Evolutionary conservation across 805 yeast species (phyloP), one percentile per base, ranked within the genome.

Genomic region (Zygosaccharomyces bailii): DNA sequence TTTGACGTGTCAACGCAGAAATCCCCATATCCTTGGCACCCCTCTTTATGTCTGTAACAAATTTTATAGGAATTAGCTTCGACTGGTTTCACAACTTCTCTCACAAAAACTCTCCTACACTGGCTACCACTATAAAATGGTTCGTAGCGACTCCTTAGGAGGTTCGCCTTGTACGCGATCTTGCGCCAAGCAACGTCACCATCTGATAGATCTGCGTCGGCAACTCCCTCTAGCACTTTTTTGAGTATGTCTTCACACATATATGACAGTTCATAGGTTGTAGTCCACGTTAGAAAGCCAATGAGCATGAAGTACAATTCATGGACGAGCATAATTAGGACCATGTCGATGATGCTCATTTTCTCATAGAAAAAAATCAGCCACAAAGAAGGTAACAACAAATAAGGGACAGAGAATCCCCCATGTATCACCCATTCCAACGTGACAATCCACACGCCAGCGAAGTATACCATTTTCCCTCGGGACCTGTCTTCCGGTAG

Each of bases 51-150:
- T 10, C 25, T 13, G 24, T 23, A 24, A 24, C 19, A 17, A n/a
- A 33, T 17, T 19, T 33, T 23, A 13, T 33, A 33, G 21, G 36
- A 9, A 14, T 13, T n/a, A 36, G 18, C 21, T n/a, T 36, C 40
- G 5, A 36, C 24, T 14, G 40, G 40, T 36, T 24, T 20, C 25
- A 24, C 40, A 14, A 36, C 24, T 36, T 36, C 40, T 25, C 40
- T 36, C 31, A 36, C 40, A 24, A 36, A 36, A 36, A 24, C 5
- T 5, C 40, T 2, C 13, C 30, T 36, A 10, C 40, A 36, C 10
- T 36, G 40, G 20, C 24, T 31, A 20, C 40, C 40, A 24, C 31
- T 36, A 20, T 23, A 36, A 2, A 36, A 36, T 4, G 9, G 5
- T 5, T 19, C 17, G 13, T 7, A 17, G 8, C 19, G 18, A 13